These are phyloP conservation scores for Harringtonia aguacate DNA, from an alignment of 2,329 filamentous ascomycete species.

Conservation along the genomic window DNA sequence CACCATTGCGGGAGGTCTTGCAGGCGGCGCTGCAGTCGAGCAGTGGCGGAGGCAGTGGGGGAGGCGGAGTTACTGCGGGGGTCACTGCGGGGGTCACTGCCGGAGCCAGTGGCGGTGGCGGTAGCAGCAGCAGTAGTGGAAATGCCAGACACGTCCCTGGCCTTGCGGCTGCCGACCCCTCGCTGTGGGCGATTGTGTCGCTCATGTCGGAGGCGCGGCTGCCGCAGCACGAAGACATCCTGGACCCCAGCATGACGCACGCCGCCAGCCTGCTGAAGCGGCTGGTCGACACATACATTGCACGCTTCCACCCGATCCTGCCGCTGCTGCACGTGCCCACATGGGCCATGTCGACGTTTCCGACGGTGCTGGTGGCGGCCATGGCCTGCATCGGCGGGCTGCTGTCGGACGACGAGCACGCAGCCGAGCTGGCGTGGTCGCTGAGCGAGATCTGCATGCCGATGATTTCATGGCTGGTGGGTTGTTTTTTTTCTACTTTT, in stretches of 20 bases:
- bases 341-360: constrained; percentile 13
- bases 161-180: background rate
- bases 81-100: too few species aligned
- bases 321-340: constrained; percentile 20
- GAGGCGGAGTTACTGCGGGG: too few species aligned
- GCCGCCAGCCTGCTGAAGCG: constrained; percentile 14
- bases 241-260: constrained; percentile 8
- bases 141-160: too few species aligned
- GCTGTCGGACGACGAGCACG: constrained; percentile 8
- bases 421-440: constrained; percentile 11
- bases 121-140: too few species aligned
- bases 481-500: too few species aligned
- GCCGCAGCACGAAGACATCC: constrained; percentile 8
- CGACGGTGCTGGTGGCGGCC: constrained; percentile 16
- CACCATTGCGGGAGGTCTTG: constrained; percentile 14
- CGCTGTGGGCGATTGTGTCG: constrained; percentile 12
- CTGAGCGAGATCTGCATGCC: constrained; percentile 17
- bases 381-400: constrained; percentile 20
- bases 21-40: constrained; percentile 5
- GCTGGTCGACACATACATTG: constrained; percentile 16
- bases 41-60: background rate
- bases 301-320: constrained; percentile 18
- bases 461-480: constrained; percentile 18
- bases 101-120: too few species aligned
- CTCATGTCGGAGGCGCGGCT: constrained; percentile 16